These are phyloP conservation scores for Notholithocarpus densiflorus DNA, from an alignment of 306 rosid species.

Conservation along the genomic window DNA sequence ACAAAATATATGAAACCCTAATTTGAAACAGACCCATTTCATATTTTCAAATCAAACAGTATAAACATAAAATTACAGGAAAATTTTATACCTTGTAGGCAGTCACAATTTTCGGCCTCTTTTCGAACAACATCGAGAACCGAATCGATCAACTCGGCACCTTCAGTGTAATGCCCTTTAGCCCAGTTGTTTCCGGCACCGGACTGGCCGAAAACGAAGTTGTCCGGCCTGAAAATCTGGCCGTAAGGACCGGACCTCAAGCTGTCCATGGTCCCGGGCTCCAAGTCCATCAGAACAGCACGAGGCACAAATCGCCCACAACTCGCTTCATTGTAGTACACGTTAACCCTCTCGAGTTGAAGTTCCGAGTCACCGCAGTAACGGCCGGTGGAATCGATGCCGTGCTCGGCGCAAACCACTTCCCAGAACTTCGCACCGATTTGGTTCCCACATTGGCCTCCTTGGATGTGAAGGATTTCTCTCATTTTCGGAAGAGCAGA, in stretches of 20 bases:
- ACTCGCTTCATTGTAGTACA: constrained; percentile 46
- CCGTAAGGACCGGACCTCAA: constrained; percentile 42
- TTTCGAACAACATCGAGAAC: constrained; percentile 44
- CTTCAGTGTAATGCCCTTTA: constrained; percentile 44
- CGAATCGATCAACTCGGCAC: constrained; percentile 42
- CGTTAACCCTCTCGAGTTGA: constrained; percentile 42
- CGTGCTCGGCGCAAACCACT: constrained; percentile 51
- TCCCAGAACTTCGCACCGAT: constrained; percentile 53
- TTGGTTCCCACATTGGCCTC: constrained; percentile 51
- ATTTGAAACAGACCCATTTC: no score
- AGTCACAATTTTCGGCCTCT: constrained; percentile 50
- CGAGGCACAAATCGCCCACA: constrained; percentile 40
- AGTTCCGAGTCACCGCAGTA: constrained; percentile 37
- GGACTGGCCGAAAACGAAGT: constrained; percentile 43
- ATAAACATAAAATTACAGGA: not conserved
- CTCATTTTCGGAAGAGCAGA: constrained; percentile 14
- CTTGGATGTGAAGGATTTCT: constrained; percentile 46
- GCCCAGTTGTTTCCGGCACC: constrained; percentile 50
- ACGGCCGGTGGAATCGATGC: constrained; percentile 42
- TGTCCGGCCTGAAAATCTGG: constrained; percentile 43
- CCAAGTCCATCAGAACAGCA: constrained; percentile 47
- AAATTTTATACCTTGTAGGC: constrained; percentile 32
- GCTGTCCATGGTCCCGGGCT: constrained; percentile 49
- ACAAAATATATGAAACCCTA: no score
- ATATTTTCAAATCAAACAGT: no score